Base-by-base conservation (phyloP, 768 basidiomycete genomes). In the Albatrellus ellisii region DNA sequence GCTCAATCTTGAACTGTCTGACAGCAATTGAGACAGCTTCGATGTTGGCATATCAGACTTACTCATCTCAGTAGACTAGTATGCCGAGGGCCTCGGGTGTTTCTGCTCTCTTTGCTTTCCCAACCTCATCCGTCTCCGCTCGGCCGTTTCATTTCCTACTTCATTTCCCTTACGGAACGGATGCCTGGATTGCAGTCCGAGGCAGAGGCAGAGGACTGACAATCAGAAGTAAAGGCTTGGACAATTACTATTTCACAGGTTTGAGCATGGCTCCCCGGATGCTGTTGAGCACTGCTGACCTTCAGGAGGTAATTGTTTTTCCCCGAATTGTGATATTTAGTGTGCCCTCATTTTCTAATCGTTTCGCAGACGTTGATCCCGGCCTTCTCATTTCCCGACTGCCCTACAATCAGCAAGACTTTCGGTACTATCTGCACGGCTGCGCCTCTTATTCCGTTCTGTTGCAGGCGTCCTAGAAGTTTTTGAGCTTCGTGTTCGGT, bases 201-300 rank as follows among this genome's bases (percentile, higher is more conserved):
- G 11, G 84, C 89, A 0, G 85, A 86, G 48, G 63, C 68, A 6
- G 80, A 79, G 42, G 75, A 72, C 9, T 74, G 78, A 26, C 71
- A 70, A 40, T 78, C 84, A 0, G 91, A 98, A 59, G 85, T 83
- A 11, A 99, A 98, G 61, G 79, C 98, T 26, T 99, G 90, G 88
- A 83, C 76, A 49, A 90, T 94, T 9, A 70, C 97, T 35, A 78
- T 97, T 20, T 79, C 81, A 8, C 95, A 99, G 59, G 76, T 94
- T 15, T 99, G 95, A 94, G 68, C 76, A 20, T 87, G 92, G 20
- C 71, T 98, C 31, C 76, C 77, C 6, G 90, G 91, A 1, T 99
- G 97, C 62, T 94, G 90, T 58, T 76, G 80, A 56, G 77, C 20
- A 70, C 85, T 12, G 53, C 67, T 14, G 85, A 97, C 58, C 62